These are phyloP conservation scores for Neurospora sp. DNA, from an alignment of 495 filamentous ascomycete species.

Conservation along the genomic window DNA sequence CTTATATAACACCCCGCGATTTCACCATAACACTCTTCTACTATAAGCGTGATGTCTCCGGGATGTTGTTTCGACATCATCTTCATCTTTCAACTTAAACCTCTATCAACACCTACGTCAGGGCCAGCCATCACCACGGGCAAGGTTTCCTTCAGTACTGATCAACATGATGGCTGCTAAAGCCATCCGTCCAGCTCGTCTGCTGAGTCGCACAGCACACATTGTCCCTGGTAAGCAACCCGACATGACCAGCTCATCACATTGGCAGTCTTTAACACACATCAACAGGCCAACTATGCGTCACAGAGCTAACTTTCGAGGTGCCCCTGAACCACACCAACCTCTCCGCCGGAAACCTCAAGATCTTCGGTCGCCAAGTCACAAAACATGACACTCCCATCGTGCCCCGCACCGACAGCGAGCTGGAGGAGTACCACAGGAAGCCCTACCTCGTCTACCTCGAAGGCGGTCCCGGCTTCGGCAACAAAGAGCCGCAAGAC, in stretches of 20 bases:
- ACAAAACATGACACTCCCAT: slow-evolving; percentile 53
- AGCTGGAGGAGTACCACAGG: slow-evolving; percentile 31
- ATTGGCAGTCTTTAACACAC: slow-evolving; percentile 2
- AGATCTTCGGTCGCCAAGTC: slow-evolving; percentile 67
- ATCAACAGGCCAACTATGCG: slow-evolving; percentile 54
- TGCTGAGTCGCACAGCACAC: slow-evolving; percentile 13
- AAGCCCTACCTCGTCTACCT: slow-evolving; percentile 48
- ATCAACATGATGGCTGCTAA: background rate
- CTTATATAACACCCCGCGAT: background rate
- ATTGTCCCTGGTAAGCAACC: slow-evolving; percentile 15
- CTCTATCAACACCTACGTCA: background rate
- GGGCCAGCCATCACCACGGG: background rate
- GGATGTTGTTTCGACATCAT: background rate
- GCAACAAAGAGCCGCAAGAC: slow-evolving; percentile 62
- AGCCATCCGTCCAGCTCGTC: slow-evolving; percentile 8
- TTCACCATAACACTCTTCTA: background rate
- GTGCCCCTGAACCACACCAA: slow-evolving; percentile 67
- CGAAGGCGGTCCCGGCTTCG: slow-evolving; percentile 71
- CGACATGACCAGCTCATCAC: background rate
- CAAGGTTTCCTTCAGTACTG: background rate
- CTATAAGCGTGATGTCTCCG: background rate
- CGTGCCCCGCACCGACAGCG: slow-evolving; percentile 23
- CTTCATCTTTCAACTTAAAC: background rate
- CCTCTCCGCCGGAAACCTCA: slow-evolving; percentile 49
- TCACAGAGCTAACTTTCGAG: slow-evolving; percentile 77